A percentile compares a stretch with the other conserved stretches of the same genome.
Evolutionary conservation across 2,329 filamentous ascomycete genomes (phyloP).

Genomic region (Plectosphaerella cucumerina): DNA sequence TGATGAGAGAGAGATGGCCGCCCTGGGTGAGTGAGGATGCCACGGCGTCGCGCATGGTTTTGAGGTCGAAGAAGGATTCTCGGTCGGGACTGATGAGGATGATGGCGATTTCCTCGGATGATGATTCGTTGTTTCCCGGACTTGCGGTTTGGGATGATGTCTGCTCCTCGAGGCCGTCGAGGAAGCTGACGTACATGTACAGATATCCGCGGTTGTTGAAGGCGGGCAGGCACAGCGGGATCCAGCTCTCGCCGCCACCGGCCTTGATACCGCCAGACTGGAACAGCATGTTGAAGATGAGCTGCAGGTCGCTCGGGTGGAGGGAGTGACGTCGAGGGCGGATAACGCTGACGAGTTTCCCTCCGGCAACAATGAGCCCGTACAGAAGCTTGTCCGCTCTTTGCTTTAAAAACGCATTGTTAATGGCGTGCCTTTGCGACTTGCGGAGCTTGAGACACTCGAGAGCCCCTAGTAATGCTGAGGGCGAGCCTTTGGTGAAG

Average conservation of each 20-base stretch:
- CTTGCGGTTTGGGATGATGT: conserved; percentile 26
- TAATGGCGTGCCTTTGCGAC: conserved; percentile 79
- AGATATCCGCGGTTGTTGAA: conserved; percentile 97
- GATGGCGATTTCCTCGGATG: conserved; percentile 77
- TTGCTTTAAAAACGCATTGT: conserved; percentile 78
- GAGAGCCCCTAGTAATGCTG: conserved; percentile 79
- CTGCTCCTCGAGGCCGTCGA: conserved; percentile 54
- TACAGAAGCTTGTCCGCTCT: conserved; percentile 80
- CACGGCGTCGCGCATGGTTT: conserved; percentile 64
- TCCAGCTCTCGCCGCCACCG: conserved; percentile 92
- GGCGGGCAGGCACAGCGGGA: conserved; percentile 88
- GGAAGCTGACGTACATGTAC: conserved; percentile 99
- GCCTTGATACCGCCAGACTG: conserved; percentile 89
- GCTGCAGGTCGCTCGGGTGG: conserved; percentile 89
- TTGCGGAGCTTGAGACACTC: conserved; percentile 94
- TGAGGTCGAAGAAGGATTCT: conserved; percentile 87
- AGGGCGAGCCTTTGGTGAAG: conserved; percentile 89
- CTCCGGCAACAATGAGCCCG: conserved; percentile 87
- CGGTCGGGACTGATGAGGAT: conserved; percentile 90
- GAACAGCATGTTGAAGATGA: conserved; percentile 99
- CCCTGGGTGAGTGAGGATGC: conserved; percentile 69
- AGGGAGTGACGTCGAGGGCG: conserved; percentile 91
- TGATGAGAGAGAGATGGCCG: conserved; percentile 71
- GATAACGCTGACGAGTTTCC: conserved; percentile 89
- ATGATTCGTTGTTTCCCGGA: conserved; percentile 60